phyloP scores from a whole-genome alignment of 352 stramenopile genomes.

The Globisporangium okanoganense region DNA sequence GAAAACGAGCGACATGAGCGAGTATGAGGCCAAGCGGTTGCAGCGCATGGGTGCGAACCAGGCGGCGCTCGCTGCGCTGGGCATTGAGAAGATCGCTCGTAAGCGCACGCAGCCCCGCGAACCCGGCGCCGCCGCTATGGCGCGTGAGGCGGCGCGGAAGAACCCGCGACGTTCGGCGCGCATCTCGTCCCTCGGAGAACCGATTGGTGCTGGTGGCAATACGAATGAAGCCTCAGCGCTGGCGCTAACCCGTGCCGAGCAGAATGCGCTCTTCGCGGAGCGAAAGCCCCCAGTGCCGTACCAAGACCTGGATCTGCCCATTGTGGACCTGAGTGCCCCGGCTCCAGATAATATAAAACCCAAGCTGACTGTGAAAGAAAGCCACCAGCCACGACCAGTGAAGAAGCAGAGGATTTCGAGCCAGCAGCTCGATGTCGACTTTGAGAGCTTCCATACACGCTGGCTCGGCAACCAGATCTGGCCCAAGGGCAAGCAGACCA shows the following conservation, averaged over 20 bases:
- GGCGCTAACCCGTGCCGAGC: not conserved
- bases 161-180: slow-evolving; percentile 24
- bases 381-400: not conserved
- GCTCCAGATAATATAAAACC: not conserved
- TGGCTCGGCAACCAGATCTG: slow-evolving; percentile 53
- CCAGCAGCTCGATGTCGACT: slow-evolving; percentile 27
- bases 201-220: not conserved
- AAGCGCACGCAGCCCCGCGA: not conserved
- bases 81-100: slow-evolving; percentile 18
- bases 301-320: slow-evolving; percentile 11
- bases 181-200: slow-evolving; percentile 1
- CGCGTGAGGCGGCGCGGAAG: not conserved
- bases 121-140: not conserved
- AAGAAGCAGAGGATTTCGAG: slow-evolving; percentile 15
- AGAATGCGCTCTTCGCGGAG: not conserved
- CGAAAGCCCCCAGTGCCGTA: not conserved
- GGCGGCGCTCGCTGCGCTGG: slow-evolving; percentile 31
- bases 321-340: slow-evolving; percentile 6
- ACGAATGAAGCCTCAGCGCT: not conserved
- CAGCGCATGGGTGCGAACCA: slow-evolving; percentile 54
- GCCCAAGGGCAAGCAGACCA: slow-evolving; percentile 40
- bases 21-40: slow-evolving; percentile 59
- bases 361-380: not conserved
- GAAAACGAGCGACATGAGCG: slow-evolving; percentile 15
- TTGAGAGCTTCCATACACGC: slow-evolving; percentile 36